These are phyloP conservation scores for Mortierella sp. DNA, from an alignment of 371 early-diverging fungal species.

Conservation along the genomic window DNA sequence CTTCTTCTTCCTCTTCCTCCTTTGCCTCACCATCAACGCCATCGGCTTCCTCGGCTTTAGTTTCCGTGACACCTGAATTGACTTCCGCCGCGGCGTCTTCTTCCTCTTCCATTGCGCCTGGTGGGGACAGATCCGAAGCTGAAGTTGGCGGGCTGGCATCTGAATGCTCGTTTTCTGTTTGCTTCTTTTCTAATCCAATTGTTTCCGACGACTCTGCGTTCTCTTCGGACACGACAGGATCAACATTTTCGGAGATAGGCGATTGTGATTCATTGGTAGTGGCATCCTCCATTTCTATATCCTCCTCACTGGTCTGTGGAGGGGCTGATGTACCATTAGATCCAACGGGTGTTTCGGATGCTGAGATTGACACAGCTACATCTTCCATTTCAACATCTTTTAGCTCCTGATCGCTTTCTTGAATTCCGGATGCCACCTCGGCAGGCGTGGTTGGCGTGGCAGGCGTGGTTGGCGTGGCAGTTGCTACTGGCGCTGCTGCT, in stretches of 20 bases:
- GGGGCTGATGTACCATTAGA: neutral
- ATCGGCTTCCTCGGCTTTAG: neutral
- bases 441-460: neutral
- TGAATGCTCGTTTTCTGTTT: neutral
- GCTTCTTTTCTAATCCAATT: neutral
- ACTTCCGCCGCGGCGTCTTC: slow-evolving; percentile 5
- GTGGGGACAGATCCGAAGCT: slow-evolving; percentile 26
- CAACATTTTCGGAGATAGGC: neutral
- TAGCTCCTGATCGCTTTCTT: slow-evolving; percentile 7
- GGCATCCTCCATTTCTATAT: slow-evolving; percentile 36
- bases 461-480: neutral
- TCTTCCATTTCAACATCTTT: slow-evolving; percentile 48
- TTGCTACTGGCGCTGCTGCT: neutral
- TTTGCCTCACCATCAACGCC: neutral
- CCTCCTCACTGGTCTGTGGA: slow-evolving; percentile 4
- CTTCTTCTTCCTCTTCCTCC: neutral
- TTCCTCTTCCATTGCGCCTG: slow-evolving; percentile 22
- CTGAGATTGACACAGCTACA: neutral
- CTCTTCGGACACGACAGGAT: neutral
- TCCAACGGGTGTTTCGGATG: neutral
- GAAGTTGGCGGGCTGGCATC: slow-evolving; percentile 14
- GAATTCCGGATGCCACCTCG: neutral
- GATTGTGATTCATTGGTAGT: slow-evolving; percentile 2
- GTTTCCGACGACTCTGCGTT: neutral
- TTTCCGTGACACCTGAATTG: neutral